Percentiles rank a stretch among this genome's conserved stretches.
Conservation (phyloP, 441 rosid genomes). For the Viola pubescens region DNA sequence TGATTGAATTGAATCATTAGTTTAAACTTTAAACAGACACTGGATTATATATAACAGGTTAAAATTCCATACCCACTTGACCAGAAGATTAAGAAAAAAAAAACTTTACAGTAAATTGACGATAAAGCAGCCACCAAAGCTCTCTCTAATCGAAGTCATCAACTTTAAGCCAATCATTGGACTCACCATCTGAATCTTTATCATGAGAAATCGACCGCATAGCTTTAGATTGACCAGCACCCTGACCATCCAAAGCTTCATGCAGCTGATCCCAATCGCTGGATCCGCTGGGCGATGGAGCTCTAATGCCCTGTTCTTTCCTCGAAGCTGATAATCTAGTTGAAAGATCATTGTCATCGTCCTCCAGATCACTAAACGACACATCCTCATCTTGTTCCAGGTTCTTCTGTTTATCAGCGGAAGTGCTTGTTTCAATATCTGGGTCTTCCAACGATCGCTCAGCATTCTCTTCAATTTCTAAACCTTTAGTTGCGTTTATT, state of each 20-base stretch:
- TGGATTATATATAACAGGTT: no score
- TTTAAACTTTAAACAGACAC: no score
- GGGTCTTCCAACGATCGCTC: constrained; percentile 36
- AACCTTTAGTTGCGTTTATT: constrained; percentile 19
- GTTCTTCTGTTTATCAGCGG: constrained; percentile 19
- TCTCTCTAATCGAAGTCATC: constrained; percentile 44
- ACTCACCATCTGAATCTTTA: constrained; percentile 55
- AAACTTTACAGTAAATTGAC: constrained; percentile 26
- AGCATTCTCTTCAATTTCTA: constrained; percentile 29
- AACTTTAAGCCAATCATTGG: constrained; percentile 52
- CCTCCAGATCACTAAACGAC: constrained; percentile 64
- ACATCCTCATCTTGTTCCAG: constrained; percentile 37
- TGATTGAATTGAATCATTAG: no score
- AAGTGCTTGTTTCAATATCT: constrained; percentile 20
- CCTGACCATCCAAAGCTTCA: constrained; percentile 23
- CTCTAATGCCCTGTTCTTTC: constrained; percentile 14
- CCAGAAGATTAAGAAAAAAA: not conserved
- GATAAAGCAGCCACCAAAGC: constrained; percentile 4
- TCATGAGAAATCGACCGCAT: constrained; percentile 35
- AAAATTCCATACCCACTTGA: constrained; percentile 10
- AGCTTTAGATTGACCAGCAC: constrained; percentile 20
- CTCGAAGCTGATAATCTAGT: constrained; percentile 23
- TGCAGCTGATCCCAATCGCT: constrained; percentile 55
- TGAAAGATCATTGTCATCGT: constrained; percentile 28
- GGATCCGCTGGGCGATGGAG: constrained; percentile 42